These are phyloP conservation scores for Amaranthus tricolor DNA, from an alignment of 179 eudicot genomes.

Conservation along the genomic window DNA sequence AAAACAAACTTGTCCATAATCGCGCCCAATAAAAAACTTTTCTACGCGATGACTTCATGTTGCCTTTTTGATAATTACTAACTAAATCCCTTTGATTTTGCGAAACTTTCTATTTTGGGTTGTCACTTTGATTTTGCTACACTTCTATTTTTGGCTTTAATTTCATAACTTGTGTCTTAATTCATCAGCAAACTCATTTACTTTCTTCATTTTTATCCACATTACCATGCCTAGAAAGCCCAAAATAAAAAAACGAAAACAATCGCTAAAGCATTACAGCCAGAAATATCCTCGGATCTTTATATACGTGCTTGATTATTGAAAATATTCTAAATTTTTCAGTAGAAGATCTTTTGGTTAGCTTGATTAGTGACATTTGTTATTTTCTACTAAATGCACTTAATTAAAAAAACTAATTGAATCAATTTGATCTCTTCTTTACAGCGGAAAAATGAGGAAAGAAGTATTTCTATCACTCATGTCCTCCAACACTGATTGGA, in stretches of 20 bases:
- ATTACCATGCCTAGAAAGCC: background rate
- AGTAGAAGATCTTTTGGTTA: background rate
- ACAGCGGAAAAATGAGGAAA: background rate
- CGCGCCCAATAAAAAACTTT: too few species aligned
- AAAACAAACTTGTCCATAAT: too few species aligned
- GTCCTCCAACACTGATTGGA: too few species aligned
- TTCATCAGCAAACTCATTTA: too few species aligned
- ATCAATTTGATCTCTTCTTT: background rate
- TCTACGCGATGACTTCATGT: too few species aligned
- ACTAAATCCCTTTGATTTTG: too few species aligned
- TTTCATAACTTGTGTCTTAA: too few species aligned
- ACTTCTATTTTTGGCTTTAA: too few species aligned
- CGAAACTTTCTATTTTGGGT: too few species aligned
- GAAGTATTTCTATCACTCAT: background rate
- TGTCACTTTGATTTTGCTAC: too few species aligned
- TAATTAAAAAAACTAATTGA: too few species aligned
- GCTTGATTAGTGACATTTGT: background rate
- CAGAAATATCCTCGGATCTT: background rate
- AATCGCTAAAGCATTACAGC: background rate
- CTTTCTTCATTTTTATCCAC: background rate
- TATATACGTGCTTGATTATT: background rate
- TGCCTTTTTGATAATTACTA: too few species aligned
- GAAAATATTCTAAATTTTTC: background rate
- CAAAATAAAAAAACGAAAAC: background rate
- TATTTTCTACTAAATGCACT: background rate